Evolutionary conservation across 768 basidiomycete species (phyloP), one percentile per base, ranked within the genome.

Genomic region (Trametes punicea): DNA sequence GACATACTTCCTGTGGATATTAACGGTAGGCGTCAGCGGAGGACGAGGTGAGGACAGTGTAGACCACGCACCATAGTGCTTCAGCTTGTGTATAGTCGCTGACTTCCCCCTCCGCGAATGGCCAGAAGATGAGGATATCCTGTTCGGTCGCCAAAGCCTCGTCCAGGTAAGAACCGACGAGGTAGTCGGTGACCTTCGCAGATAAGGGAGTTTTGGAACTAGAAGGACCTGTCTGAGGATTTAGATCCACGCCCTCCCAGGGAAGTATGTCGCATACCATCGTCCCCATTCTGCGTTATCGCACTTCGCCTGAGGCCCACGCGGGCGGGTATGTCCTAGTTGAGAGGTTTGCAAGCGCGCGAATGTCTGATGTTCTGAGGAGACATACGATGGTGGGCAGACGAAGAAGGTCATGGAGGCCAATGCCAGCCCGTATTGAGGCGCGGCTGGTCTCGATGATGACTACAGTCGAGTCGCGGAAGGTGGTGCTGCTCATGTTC

Each of bases 21-120:
- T 25, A 27, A 10, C 34, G 25, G 30, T 41, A 33, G 20, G 16
- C 16, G 1, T 18, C n/a, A 25, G 20, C 8, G 29, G 26, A 13
- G 20, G 5, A 21, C 15, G 27, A 29, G 29, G 26, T 8, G 11
- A 25, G 9, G 39, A n/a, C n/a, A n/a, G n/a, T n/a, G 36, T 46
- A 40, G 13, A 20, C 10, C 0, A 73, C 84, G 46, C 67, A 93
- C 93, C 93, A 93, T 48, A 97, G 75, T 0, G 92, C 94, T 69
- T 96, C 93, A 16, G 90, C 88, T 61, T 92, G 91, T 18, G 75
- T 78, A 84, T 86, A 96, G 66, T 95, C 88, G 15, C 73, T 76
- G 55, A 95, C 74, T 62, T 82, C 79, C 3, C 83, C 87, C 25
- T 87, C 80, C 41, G 81, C 80, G 64, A 95, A 90, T 2, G 94